Base-by-base conservation (phyloP, 257 asterid genomes). In the Jacaranda copaia region DNA sequence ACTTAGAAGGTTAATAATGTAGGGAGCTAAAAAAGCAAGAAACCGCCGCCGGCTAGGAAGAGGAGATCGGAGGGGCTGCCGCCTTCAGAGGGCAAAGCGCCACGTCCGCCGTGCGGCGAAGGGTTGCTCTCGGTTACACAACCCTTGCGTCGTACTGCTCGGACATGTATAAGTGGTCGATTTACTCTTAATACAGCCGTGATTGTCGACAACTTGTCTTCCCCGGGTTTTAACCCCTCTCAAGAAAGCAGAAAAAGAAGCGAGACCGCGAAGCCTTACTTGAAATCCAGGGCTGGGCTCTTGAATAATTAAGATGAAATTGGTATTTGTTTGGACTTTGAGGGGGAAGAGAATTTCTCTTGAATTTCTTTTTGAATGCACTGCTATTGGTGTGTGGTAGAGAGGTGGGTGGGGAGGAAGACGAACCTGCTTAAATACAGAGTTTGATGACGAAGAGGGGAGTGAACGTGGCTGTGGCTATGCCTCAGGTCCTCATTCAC, bases 21-120 rank as follows among this genome's bases (percentile, higher is more conserved):
- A 32, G 62, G 7, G 39, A 40, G 51, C 60, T 73, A 84, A 60
- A 18, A 14, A 49, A 7, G 42, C 61, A 72, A 2, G 6, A 15
- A 62, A 80, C 98, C 99, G 74, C 99, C 99, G 87, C 98, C 98
- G 81, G 99, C 98, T 35, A 95, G 97, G 89, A 95, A 95, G 78
- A 91, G 98, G 83, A 95, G 98, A 88, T 93, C 98, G 81, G 99
- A 95, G 60, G 98, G 99, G 75, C 89, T 85, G 68, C 99, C 99
- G 86, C 99, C 99, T 90, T 91, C 98, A 39, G 99, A 90, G 16
- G 98, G 98, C 78, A 89, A 82, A 12, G 99, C 99, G 20, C 99
- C 99, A 67, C 98, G 98, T 81, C 99, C 99, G 70, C 99, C 98
- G 98, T 95, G 97, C 88, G 97, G 96, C 89, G 94, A 88, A 88